These are phyloP conservation scores for Eragrostis nindensis DNA, from an alignment of 176 grass and related monocot species.

Conservation along the genomic window DNA sequence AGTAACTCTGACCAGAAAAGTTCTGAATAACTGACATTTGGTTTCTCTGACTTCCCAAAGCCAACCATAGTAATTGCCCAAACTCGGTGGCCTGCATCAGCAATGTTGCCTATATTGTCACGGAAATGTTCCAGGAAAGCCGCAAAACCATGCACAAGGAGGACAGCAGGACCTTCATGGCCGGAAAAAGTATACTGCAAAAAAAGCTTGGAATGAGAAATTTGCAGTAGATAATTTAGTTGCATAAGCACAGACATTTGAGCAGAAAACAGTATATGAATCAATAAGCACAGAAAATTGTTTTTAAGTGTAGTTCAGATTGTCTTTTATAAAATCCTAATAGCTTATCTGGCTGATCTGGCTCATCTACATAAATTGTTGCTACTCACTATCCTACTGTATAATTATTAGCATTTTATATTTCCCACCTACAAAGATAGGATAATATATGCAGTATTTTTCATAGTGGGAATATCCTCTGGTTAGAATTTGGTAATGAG, in stretches of 20 bases:
- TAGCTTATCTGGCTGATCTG: background rate
- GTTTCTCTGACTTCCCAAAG: conserved; percentile 93
- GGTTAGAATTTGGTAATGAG: background rate
- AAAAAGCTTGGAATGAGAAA: conserved; percentile 42
- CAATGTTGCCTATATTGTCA: conserved; percentile 73
- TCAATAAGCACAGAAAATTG: conserved; percentile 7
- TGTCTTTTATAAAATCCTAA: background rate
- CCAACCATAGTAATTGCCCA: conserved; percentile 93
- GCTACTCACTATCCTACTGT: background rate
- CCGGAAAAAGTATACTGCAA: conserved; percentile 77
- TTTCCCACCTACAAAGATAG: conserved; percentile 12
- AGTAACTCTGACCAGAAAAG: conserved; percentile 91
- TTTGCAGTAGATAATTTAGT: conserved; percentile 12
- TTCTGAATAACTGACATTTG: conserved; percentile 79
- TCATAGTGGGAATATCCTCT: background rate
- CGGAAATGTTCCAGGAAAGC: conserved; percentile 93
- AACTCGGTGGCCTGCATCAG: conserved; percentile 73
- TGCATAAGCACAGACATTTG: background rate
- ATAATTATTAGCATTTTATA: background rate
- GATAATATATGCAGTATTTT: background rate
- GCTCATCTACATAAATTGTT: conserved; percentile 24
- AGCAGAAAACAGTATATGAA: background rate
- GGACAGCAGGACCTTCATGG: conserved; percentile 68
- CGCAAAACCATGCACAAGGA: conserved; percentile 96
- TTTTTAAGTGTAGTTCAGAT: conserved; percentile 9